Base-by-base conservation (phyloP, 352 stramenopile species). In the Pythium rishiriense region DNA sequence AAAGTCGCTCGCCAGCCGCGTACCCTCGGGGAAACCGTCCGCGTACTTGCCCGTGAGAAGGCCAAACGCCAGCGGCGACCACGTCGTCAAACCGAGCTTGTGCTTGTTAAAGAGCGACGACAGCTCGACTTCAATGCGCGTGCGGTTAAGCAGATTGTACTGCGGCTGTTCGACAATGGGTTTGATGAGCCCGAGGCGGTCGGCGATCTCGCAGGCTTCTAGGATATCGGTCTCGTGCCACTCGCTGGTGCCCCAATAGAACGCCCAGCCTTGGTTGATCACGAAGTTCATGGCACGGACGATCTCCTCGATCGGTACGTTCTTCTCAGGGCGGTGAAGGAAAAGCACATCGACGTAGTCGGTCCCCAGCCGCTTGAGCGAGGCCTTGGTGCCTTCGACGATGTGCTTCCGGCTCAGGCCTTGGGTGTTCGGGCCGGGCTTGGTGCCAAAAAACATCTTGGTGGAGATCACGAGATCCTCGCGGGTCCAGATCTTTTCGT, bases 381-480 rank as follows among this genome's bases (percentile, higher is more conserved):
- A 85, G 0, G 74, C 66, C 37, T 69, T 79, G 6, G 75, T 64
- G n/a, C 73, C 76, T 50, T 84, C 75, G 8, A 79, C 58, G 39
- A 91, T 79, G 47, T 83, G 62, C 29, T 82, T 82, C n/a, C 70
- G 64, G 33, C 62, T 83, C 0, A 78, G 24, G 7, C 73, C 66
- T 12, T 68, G 37, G n/a, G 53, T 42, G 29, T 77, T 83, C 0
- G 52, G 64, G 5, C 58, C 58, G 12, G 24, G 24, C 11, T 62
- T 64, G 12, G 60, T 55, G 0, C 75, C 78, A 3, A 72, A 58
- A n/a, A 79, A 80, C 43, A 90, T 73, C 66, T 90, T 90, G 45
- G 80, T 88, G 14, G 58, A 69, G 46, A 90, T 64, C 9, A 90
- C 71, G 4, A 90, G 54, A 7, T 86, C 71, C n/a, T 85, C 75